Conservation (phyloP, 345 rosid genomes). For the Eucalyptus polybractea region DNA sequence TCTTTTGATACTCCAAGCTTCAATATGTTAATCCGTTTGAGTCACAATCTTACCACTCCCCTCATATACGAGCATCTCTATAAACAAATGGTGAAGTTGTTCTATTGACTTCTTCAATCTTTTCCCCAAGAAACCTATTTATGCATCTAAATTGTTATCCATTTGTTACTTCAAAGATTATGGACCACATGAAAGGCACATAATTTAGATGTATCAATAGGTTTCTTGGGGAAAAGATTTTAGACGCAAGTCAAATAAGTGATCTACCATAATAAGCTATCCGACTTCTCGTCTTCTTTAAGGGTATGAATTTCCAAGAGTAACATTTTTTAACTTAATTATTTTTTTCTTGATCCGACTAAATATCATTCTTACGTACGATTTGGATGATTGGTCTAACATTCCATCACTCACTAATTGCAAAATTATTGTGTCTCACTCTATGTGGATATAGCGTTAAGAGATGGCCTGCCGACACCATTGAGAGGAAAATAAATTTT, state of each 20-base stretch:
- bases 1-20: neutral
- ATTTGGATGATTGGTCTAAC: neutral
- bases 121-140: neutral
- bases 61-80: neutral
- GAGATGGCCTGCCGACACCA: neutral
- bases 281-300: neutral
- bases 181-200: neutral
- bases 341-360: neutral
- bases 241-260: neutral
- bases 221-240: neutral
- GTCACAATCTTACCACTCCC: neutral
- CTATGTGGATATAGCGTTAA: neutral
- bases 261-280: neutral
- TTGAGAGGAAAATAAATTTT: neutral
- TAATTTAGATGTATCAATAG: neutral
- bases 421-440: neutral
- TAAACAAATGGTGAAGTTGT: neutral
- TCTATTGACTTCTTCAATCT: neutral
- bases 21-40: neutral
- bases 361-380: neutral
- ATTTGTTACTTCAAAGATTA: neutral
- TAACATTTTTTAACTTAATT: neutral
- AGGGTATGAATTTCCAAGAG: neutral
- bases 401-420: neutral
- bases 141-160: neutral